These are phyloP conservation scores for Pseudogymnoascus sp. DNA, from an alignment of 2,329 filamentous ascomycete genomes.

Conservation along the genomic window DNA sequence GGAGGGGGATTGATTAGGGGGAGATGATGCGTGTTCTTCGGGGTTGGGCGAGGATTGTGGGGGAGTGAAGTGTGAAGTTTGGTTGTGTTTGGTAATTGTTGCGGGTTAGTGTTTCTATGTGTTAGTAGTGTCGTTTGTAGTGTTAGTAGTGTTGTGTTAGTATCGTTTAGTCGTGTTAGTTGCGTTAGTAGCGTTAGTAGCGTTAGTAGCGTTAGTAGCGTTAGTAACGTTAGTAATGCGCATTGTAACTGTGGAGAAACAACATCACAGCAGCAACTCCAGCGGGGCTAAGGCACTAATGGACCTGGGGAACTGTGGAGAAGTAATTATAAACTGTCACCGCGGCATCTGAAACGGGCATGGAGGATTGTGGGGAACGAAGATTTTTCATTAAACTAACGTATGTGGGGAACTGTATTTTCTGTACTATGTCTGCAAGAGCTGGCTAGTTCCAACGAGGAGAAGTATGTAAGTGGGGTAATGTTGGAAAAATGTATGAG, in stretches of 20 bases:
- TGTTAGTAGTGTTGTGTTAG: neutral
- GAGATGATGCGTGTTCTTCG: neutral
- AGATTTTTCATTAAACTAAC: neutral
- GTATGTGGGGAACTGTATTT: neutral
- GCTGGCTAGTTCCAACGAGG: no score
- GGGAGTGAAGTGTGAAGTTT: neutral
- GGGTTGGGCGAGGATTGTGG: neutral
- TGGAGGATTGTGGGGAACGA: neutral
- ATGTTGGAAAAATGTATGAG: neutral
- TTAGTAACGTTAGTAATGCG: neutral
- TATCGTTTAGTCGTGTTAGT: neutral
- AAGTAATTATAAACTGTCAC: neutral
- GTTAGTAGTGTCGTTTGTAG: neutral
- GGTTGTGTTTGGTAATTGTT: neutral
- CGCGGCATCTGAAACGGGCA: neutral
- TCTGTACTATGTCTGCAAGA: neutral
- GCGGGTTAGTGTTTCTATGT: neutral
- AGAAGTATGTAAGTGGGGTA: no score
- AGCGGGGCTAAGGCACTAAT: neutral
- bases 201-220: neutral
- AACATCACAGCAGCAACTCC: neutral
- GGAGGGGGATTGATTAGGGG: neutral
- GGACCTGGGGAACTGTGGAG: neutral
- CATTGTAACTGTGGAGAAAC: neutral
- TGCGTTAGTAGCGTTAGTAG: neutral